phyloP scores from a whole-genome alignment of 116 monocot species.

The Dioscorea cayenensis region DNA sequence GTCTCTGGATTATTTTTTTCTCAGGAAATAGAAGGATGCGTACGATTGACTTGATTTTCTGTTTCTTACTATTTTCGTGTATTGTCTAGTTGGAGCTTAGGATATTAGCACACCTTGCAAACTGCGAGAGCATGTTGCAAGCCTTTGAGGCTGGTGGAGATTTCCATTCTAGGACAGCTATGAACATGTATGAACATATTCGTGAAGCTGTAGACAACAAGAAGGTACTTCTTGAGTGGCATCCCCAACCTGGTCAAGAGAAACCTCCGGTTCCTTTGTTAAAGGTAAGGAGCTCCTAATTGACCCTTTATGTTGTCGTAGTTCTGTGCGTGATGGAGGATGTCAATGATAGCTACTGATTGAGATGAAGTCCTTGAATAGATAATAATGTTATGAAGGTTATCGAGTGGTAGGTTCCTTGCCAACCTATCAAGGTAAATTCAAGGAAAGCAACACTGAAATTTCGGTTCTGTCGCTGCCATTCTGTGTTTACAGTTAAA shows the following conservation, averaged over 20 bases:
- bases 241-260: conserved; percentile 73
- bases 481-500: too few species aligned
- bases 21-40: not conserved
- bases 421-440: too few species aligned
- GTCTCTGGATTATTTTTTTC: conserved; percentile 1
- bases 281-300: conserved; percentile 39
- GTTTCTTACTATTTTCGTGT: not conserved
- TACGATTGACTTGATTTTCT: not conserved
- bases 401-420: too few species aligned
- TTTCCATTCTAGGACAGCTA: conserved; percentile 97
- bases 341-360: not conserved
- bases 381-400: not conserved
- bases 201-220: conserved; percentile 58
- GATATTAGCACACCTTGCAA: conserved; percentile 87
- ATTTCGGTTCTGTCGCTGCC: not conserved
- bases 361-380: not conserved
- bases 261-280: conserved; percentile 88
- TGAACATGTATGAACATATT: conserved; percentile 93
- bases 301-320: not conserved
- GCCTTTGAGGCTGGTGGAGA: conserved; percentile 95
- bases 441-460: too few species aligned
- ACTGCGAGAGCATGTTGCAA: conserved; percentile 86
- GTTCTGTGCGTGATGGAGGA: not conserved
- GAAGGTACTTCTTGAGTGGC: conserved; percentile 86
- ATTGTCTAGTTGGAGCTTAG: conserved; percentile 77